phyloP scores from a whole-genome alignment of 768 basidiomycete genomes.

The Collybiopsis confluens region DNA sequence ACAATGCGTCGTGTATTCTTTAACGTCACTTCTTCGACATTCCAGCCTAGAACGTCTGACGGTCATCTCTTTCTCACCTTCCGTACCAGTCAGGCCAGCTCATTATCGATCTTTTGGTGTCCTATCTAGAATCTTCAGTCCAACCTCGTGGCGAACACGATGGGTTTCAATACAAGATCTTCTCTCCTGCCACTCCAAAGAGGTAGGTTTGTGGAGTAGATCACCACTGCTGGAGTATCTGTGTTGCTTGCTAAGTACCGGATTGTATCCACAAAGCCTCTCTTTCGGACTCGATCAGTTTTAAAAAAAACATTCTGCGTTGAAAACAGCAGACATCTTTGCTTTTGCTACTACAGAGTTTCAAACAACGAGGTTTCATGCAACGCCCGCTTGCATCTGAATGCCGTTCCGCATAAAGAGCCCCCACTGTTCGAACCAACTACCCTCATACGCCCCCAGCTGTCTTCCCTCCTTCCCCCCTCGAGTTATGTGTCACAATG shows the following conservation, averaged over 20 bases:
- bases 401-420: conserved; percentile 3
- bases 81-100: background rate
- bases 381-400: conserved; percentile 20
- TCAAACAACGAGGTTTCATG: conserved; percentile 42
- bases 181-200: background rate
- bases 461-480: conserved; percentile 13
- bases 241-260: too few relatives aligned
- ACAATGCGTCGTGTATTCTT: conserved; percentile 3
- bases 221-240: background rate
- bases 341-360: conserved; percentile 30
- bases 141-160: conserved; percentile 16
- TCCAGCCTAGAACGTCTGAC: background rate
- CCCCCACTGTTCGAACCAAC: background rate
- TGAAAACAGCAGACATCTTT: conserved; percentile 30
- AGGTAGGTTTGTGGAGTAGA: background rate
- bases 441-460: too few relatives aligned
- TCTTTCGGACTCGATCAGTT: background rate
- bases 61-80: background rate
- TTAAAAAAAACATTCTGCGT: background rate
- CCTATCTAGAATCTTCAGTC: background rate
- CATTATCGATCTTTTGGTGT: background rate
- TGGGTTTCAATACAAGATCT: background rate
- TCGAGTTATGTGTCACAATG: conserved; percentile 68
- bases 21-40: background rate
- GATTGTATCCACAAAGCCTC: background rate